Evolutionary conservation across 257 asterid genomes (phyloP).

Genomic region (Euphrasia confusa): DNA sequence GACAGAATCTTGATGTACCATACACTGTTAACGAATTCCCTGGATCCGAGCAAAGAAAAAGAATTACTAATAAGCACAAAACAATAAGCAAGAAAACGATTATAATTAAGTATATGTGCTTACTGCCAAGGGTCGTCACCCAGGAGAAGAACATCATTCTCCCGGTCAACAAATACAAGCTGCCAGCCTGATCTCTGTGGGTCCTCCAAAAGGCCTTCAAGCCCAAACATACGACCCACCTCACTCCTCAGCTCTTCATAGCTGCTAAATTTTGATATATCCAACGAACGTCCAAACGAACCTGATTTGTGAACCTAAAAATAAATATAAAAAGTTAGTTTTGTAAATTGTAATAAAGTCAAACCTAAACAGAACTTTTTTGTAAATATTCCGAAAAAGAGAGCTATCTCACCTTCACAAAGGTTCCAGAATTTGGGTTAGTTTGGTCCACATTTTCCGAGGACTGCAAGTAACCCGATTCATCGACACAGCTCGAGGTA

Average conservation of each 20-base stretch:
- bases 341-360: constrained; percentile 34
- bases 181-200: constrained; percentile 99
- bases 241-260: constrained; percentile 85
- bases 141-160: constrained; percentile 92
- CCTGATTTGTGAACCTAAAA: constrained; percentile 91
- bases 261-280: constrained; percentile 89
- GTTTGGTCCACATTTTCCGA: constrained; percentile 60
- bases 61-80: neutral
- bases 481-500: constrained; percentile 80
- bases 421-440: constrained; percentile 48
- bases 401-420: constrained; percentile 64
- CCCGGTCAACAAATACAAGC: constrained; percentile 99
- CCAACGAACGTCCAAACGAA: constrained; percentile 84
- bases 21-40: constrained; percentile 87
- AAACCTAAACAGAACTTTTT: neutral
- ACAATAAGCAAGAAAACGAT: neutral
- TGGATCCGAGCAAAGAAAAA: constrained; percentile 16
- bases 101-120: constrained; percentile 11
- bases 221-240: constrained; percentile 92
- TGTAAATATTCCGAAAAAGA: neutral
- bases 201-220: constrained; percentile 91
- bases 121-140: constrained; percentile 99
- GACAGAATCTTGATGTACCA: constrained; percentile 91
- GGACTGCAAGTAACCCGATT: constrained; percentile 84
- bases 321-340: neutral